Conservation (phyloP, 2,329 filamentous ascomycete species). For the Zarea fungicola region DNA sequence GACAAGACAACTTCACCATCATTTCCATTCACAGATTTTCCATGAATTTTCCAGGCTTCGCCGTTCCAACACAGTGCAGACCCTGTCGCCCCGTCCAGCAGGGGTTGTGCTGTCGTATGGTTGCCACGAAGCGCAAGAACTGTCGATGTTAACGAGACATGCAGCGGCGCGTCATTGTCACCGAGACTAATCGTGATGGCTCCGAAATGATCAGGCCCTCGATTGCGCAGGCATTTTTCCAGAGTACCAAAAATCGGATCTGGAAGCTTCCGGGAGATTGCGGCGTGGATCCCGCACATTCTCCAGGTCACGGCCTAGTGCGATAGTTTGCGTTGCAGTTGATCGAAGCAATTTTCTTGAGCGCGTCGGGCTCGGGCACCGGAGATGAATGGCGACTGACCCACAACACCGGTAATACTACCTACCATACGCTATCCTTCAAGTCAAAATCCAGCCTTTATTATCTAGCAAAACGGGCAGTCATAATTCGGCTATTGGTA, state of each 20-base stretch:
- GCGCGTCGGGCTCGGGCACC: not conserved
- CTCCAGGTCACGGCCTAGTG: not conserved
- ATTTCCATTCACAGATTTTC: conserved; percentile 60
- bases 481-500: no score
- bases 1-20: conserved; percentile 69
- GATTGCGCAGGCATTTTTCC: conserved; percentile 43
- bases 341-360: conserved; percentile 3
- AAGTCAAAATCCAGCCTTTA: no score
- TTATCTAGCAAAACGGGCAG: no score
- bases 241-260: conserved; percentile 29
- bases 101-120: conserved; percentile 66
- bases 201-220: conserved; percentile 56
- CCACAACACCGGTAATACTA: no score
- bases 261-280: conserved; percentile 35
- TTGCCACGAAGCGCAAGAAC: conserved; percentile 86
- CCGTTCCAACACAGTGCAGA: conserved; percentile 94
- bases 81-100: conserved; percentile 49
- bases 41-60: conserved; percentile 77
- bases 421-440: no score
- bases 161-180: conserved; percentile 26
- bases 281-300: conserved; percentile 59
- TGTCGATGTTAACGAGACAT: conserved; percentile 68
- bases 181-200: conserved; percentile 30
- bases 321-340: not conserved
- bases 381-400: no score